Evolutionary conservation across 371 early-diverging fungal genomes (phyloP), one percentile per base, ranked within the genome.

Genomic region (Fennellomyces sp.): DNA sequence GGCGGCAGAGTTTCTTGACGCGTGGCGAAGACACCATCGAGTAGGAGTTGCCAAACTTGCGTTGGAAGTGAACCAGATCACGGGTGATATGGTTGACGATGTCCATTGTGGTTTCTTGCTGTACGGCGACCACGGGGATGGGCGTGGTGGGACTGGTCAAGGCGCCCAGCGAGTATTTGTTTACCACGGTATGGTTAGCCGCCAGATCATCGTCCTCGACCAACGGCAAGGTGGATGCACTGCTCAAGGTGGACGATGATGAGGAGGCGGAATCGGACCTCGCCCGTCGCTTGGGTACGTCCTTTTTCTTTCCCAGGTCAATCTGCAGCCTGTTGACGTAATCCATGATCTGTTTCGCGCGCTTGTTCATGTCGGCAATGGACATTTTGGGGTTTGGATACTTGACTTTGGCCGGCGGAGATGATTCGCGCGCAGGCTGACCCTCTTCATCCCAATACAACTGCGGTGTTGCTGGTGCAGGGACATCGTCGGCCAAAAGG

Each of bases 281-380:
- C n/a, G 51, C 39, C 47, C 65, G 33, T 38, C 29, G 55, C 30
- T 39, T 5, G 13, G 39, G 39, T 39, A n/a, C 13, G 13, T 26
- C 35, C 25, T 56, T 55, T 29, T 62, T 63, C 30, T 66, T 66
- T 7, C 69, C 65, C 64, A 83, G 65, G 27, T 79, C 76, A 6
- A 76, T 58, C 51, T 85, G 82, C 19, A 81, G 63, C 19, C 79
- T 84, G 33, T 70, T 65, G 13, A 88, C 73, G 48, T 81, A 85
- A 12, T 85, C 85, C 58, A 84, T 57, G 27, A 88, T 70, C 36
- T 80, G 81, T 51, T 80, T 76, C 12, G 82, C 79, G 6, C 88
- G 79, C 56, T 80, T 82, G 56, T 70, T 79, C 88, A 86, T 88
- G 31, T 88, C 86, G 2, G 72, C 69, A n/a, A 88, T 60, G 0